Percentiles rank a stretch among this genome's conserved stretches.
phyloP scores from a whole-genome alignment of 106 monocot genomes.

The Agapanthus africanus region DNA sequence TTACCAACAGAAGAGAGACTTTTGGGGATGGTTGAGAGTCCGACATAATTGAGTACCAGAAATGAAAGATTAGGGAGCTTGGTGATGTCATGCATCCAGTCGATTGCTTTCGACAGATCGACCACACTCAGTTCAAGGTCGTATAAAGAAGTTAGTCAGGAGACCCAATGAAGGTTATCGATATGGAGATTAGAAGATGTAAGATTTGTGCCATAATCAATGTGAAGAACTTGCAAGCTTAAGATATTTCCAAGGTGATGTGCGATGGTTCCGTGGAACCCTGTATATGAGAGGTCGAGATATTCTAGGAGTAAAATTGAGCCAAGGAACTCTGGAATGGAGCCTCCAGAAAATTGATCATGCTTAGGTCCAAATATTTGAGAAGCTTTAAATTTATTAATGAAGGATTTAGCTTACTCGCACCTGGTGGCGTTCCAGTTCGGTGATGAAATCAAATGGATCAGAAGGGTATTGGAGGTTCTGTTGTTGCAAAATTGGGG shows the following conservation, averaged over 20 bases:
- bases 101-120: background rate
- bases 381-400: background rate
- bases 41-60: background rate
- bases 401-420: background rate
- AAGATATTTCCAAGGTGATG: constrained; percentile 21
- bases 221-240: constrained; percentile 10
- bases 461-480: constrained; percentile 9
- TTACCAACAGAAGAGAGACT: background rate
- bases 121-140: background rate
- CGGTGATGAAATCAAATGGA: too few species aligned
- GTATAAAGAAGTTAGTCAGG: background rate
- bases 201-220: background rate
- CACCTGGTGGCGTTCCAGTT: too few species aligned
- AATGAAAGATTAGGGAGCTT: background rate
- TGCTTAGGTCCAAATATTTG: background rate
- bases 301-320: constrained; percentile 8
- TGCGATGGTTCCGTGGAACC: constrained; percentile 16
- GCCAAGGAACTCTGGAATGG: constrained; percentile 7
- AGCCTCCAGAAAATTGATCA: background rate
- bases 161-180: background rate
- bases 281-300: constrained; percentile 13
- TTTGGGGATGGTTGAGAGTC: background rate
- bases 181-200: background rate
- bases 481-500: too few species aligned
- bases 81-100: background rate